phyloP scores from a whole-genome alignment of 2,329 filamentous ascomycete genomes.

The Hymenoscyphus linearis region DNA sequence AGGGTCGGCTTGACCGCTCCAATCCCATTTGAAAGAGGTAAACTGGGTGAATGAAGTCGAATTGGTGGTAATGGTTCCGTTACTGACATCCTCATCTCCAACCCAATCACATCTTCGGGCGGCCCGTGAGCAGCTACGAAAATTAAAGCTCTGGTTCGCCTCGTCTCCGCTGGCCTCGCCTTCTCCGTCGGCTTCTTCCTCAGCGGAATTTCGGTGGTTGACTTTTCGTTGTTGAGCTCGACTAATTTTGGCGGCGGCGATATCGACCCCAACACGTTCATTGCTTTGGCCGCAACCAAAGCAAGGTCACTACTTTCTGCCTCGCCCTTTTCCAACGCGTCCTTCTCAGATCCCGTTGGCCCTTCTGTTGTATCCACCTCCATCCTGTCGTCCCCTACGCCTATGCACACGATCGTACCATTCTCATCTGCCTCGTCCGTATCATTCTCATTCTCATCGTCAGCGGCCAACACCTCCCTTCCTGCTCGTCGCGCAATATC shows the following conservation, averaged over 20 bases:
- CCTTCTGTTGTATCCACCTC: constrained; percentile 17
- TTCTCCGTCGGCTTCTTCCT: not conserved
- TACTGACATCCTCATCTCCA: constrained; percentile 15
- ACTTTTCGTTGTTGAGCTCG: not conserved
- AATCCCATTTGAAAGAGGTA: constrained; percentile 24
- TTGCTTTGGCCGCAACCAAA: constrained; percentile 8
- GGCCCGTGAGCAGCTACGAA: constrained; percentile 10
- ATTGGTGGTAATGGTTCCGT: constrained; percentile 29
- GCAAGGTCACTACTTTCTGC: constrained; percentile 2
- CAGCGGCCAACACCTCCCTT: constrained; percentile 45
- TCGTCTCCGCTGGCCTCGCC: constrained; percentile 9
- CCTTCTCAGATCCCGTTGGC: constrained; percentile 25
- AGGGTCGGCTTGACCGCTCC: constrained; percentile 22
- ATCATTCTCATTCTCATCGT: constrained; percentile 35
- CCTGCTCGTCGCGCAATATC: constrained; percentile 58
- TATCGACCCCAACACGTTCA: constrained; percentile 2
- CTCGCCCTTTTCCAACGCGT: constrained; percentile 13
- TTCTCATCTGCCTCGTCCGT: constrained; percentile 31
- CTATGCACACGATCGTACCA: constrained; percentile 21
- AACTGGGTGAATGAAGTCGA: constrained; percentile 24
- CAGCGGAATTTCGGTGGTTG: not conserved
- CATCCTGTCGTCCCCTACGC: not conserved
- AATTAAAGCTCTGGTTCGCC: constrained; percentile 21
- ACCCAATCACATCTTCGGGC: constrained; percentile 15
- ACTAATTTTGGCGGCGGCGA: not conserved